These are phyloP conservation scores for Penicillium cosmopolitanum DNA, from an alignment of 495 filamentous ascomycete species.

Conservation along the genomic window DNA sequence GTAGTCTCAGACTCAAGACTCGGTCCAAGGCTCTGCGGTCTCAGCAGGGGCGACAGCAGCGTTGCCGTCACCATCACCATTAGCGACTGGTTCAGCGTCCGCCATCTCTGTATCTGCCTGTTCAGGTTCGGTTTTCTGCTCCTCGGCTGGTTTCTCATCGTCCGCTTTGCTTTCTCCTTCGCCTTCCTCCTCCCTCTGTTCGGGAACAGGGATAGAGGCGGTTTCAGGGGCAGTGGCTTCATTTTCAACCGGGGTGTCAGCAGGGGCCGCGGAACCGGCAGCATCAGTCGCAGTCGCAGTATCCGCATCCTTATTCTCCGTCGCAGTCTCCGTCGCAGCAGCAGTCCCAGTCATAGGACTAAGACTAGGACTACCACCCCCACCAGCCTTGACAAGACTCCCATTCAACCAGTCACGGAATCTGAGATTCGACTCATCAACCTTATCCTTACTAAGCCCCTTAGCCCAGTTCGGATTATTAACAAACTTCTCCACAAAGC, in stretches of 20 bases:
- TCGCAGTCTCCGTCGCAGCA: slow-evolving; percentile 15
- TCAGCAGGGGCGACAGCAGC: not conserved
- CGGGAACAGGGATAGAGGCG: not conserved
- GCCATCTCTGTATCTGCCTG: slow-evolving; percentile 43
- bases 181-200: not conserved
- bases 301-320: not conserved
- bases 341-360: slow-evolving; percentile 13
- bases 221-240: not conserved
- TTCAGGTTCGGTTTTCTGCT: not conserved
- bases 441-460: slow-evolving; percentile 68
- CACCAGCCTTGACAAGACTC: slow-evolving; percentile 13
- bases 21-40: not conserved
- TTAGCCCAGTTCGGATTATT: slow-evolving; percentile 79
- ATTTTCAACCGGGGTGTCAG: not conserved
- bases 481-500: slow-evolving; percentile 71
- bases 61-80: slow-evolving; percentile 26
- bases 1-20: not conserved
- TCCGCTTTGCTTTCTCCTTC: not conserved
- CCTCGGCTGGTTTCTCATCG: not conserved
- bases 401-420: slow-evolving; percentile 55
- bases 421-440: slow-evolving; percentile 67
- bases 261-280: not conserved
- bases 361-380: not conserved
- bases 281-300: not conserved
- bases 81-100: slow-evolving; percentile 30